Conservation (phyloP, 345 rosid species). For the Pugionium dolabratum region DNA sequence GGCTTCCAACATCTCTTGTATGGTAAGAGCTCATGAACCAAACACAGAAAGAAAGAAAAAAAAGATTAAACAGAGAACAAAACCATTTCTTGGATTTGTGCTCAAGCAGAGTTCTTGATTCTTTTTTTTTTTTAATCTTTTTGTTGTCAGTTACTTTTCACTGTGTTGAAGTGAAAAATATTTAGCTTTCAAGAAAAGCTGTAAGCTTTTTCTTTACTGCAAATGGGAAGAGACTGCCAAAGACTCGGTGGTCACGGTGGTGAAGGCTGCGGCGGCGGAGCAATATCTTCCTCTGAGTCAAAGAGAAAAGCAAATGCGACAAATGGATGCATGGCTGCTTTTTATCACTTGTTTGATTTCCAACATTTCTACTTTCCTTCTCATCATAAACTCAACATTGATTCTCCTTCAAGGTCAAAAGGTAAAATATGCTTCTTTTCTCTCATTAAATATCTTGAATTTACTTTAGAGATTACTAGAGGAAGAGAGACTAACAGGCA, state of each 20-base stretch:
- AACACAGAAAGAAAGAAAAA: too few relatives aligned
- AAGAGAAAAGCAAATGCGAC: conserved; percentile 9
- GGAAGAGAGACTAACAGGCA: neutral
- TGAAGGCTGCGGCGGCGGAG: neutral
- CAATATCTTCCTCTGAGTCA: neutral
- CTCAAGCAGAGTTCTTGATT: conserved; percentile 10
- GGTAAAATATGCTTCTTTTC: conserved; percentile 17
- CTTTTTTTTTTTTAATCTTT: neutral
- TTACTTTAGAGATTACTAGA: neutral
- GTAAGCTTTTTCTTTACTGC: conserved; percentile 22
- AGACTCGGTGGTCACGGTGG: conserved; percentile 43
- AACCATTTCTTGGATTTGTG: conserved; percentile 12
- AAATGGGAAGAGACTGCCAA: conserved; percentile 64
- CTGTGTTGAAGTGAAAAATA: neutral
- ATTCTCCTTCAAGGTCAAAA: conserved; percentile 38
- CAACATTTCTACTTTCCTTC: conserved; percentile 57
- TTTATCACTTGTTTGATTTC: conserved; percentile 77
- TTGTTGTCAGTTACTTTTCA: neutral
- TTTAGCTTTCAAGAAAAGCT: neutral
- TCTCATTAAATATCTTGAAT: neutral
- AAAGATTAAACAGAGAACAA: too few relatives aligned
- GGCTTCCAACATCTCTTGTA: conserved; percentile 23
- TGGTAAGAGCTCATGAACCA: too few relatives aligned
- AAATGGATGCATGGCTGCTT: conserved; percentile 76
- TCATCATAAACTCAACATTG: conserved; percentile 41